Base-by-base conservation (phyloP, 2,329 filamentous ascomycete species). In the Exophiala dermatitidis region DNA sequence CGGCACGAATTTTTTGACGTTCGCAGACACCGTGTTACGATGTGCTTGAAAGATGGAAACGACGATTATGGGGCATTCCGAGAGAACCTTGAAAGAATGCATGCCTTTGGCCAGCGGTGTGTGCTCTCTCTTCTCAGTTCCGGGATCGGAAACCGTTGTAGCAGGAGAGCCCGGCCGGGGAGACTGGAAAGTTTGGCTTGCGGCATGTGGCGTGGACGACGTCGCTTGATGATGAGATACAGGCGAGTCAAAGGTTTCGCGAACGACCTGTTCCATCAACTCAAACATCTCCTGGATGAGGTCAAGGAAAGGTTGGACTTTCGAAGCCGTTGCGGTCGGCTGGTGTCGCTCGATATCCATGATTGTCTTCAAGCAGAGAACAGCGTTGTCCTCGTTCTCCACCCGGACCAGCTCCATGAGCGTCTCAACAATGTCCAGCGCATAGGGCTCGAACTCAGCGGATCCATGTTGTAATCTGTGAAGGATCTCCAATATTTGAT, bases 371-470 rank as follows among this genome's bases (percentile, higher is more conserved):
- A 99, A 89, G 68, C 91, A 96, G 58, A 98, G 75, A n/a, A 94
- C 89, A 1, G 91, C 93, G 77, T 98, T 99, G 59, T 99, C 93
- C 72, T 99, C 93, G 64, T 98, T 98, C 71, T 99, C 93, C 40
- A 83, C 85, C 62, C 85, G 84, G 55, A 97, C 90, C 54, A 98
- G 75, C 50, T 82, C 80, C 83, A 97, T 91, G 59, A 97, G 78
- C 61, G 95, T 78, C 66, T 96, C 90, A 55, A 96, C 88, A 56
- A 95, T 84, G 67, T 94, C 88, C 60, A 84, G 80, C 37, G 91
- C 90, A 69, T 91, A 94, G 0, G 85, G 86, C 68, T 97, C 90
- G 71, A 96, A 83, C 64, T 96, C 90, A 50, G 82, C 72, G 1
- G 88, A 85, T 37, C 78, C 82, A 78, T 75, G 84, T 63, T 71